A percentile compares a stretch with the other conserved stretches of the same genome.
phyloP scores from a whole-genome alignment of 352 stramenopile species.

The Thalassiosira mediterranea region DNA sequence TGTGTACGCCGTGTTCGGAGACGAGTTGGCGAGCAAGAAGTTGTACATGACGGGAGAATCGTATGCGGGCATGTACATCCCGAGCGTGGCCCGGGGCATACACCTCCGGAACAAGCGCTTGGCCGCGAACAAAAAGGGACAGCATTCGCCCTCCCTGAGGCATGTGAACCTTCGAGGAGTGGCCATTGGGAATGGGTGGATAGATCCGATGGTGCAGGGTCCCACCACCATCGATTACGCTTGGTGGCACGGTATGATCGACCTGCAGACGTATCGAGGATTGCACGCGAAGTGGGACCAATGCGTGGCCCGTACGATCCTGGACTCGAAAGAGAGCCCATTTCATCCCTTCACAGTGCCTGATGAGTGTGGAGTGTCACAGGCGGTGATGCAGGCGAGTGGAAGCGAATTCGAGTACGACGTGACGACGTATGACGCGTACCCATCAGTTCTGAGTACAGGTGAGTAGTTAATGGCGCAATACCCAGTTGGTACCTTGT shows the following conservation, averaged over 20 bases:
- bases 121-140: background rate
- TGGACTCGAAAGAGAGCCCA: conserved; percentile 5
- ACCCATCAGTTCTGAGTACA: conserved; percentile 32
- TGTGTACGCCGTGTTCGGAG: conserved; percentile 88
- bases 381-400: conserved; percentile 54
- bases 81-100: conserved; percentile 82
- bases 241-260: conserved; percentile 80
- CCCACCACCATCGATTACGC: conserved; percentile 74
- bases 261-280: background rate
- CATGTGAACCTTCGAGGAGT: conserved; percentile 57
- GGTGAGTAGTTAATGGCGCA: conserved; percentile 16
- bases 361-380: conserved; percentile 73
- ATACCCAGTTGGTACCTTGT: too few species aligned
- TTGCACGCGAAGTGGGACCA: conserved; percentile 6
- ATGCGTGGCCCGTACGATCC: conserved; percentile 8
- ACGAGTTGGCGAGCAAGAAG: conserved; percentile 84
- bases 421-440: conserved; percentile 51
- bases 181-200: conserved; percentile 77
- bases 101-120: conserved; percentile 62
- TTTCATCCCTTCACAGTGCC: conserved; percentile 72
- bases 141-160: conserved; percentile 5
- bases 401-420: conserved; percentile 53
- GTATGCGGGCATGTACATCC: conserved; percentile 94
- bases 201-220: conserved; percentile 67
- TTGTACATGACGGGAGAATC: conserved; percentile 95